A percentile compares a stretch with the other conserved stretches of the same genome.
phyloP scores from a whole-genome alignment of 768 basidiomycete species.

The Royoungia palumana region DNA sequence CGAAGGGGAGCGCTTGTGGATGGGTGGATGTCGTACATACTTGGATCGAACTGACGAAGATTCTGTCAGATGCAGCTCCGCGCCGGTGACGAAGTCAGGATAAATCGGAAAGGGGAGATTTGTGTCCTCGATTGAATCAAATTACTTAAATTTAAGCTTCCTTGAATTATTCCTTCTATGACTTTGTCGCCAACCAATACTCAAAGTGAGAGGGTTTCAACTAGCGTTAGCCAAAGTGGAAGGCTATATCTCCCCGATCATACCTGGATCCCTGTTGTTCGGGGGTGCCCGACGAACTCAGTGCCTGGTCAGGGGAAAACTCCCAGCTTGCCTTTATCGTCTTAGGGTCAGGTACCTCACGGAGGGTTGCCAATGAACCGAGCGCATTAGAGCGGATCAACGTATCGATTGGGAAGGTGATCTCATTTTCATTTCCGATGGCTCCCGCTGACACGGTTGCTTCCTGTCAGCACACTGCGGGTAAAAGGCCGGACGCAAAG shows the following conservation, averaged over 20 bases:
- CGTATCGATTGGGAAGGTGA: constrained; percentile 53
- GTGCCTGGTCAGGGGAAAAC: too few species aligned
- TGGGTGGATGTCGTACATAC: constrained; percentile 23
- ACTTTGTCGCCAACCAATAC: constrained; percentile 52
- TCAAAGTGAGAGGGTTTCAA: constrained; percentile 59
- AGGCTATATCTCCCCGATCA: constrained; percentile 61
- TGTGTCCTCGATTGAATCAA: constrained; percentile 74
- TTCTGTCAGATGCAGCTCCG: constrained; percentile 53
- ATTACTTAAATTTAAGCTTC: constrained; percentile 9
- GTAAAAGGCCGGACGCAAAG: constrained; percentile 61
- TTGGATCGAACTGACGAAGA: not conserved
- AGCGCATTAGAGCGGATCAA: constrained; percentile 36
- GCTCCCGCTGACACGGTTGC: not conserved
- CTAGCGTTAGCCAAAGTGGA: constrained; percentile 68
- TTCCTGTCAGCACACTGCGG: constrained; percentile 48
- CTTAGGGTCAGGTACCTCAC: constrained; percentile 39
- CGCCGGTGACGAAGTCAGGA: constrained; percentile 67
- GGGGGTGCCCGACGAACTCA: constrained; percentile 68
- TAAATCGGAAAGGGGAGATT: constrained; percentile 59
- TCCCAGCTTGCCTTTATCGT: constrained; percentile 72
- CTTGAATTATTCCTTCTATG: not conserved
- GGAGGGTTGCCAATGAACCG: constrained; percentile 31
- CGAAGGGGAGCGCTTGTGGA: constrained; percentile 61
- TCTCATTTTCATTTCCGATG: not conserved
- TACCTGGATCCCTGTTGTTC: constrained; percentile 62